Evolutionary conservation across 2,329 filamentous ascomycete genomes (phyloP).

Genomic region (Colletotrichum musae): DNA sequence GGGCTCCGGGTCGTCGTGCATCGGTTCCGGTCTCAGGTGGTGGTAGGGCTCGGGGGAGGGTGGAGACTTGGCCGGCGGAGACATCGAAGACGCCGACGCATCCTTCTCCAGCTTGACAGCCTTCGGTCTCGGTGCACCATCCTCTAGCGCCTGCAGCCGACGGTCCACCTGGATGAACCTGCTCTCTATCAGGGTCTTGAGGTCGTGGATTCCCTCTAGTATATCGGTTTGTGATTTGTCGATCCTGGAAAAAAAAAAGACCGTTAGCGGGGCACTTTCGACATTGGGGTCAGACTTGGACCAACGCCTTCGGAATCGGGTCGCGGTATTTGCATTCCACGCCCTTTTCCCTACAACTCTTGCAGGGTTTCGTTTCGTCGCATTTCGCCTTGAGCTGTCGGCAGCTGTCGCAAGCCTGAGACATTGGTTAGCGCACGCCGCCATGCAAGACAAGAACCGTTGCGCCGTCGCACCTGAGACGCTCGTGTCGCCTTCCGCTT

Average conservation of each 20-base stretch:
- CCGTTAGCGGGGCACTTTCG: conserved; percentile 45
- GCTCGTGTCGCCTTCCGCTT: conserved; percentile 77
- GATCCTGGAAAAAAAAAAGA: conserved; percentile 54
- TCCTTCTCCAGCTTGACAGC: conserved; percentile 40
- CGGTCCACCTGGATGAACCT: conserved; percentile 24
- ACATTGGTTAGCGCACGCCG: conserved; percentile 32
- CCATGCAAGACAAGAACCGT: neutral
- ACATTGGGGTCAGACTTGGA: conserved; percentile 49
- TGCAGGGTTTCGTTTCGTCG: conserved; percentile 87
- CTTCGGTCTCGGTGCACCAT: neutral
- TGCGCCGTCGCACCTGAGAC: conserved; percentile 66
- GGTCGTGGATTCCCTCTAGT: conserved; percentile 64
- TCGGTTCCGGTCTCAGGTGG: neutral
- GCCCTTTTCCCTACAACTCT: conserved; percentile 89
- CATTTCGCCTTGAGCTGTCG: conserved; percentile 91
- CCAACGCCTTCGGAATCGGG: conserved; percentile 91
- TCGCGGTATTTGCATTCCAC: conserved; percentile 91
- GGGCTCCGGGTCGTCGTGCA: conserved; percentile 43
- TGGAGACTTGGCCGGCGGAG: conserved; percentile 25
- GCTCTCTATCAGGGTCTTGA: conserved; percentile 43
- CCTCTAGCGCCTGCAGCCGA: conserved; percentile 29
- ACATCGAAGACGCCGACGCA: neutral
- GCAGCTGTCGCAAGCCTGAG: conserved; percentile 92
- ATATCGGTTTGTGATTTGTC: conserved; percentile 75
- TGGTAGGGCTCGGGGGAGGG: conserved; percentile 16